Percentiles rank a stretch among this genome's conserved stretches.
phyloP scores from a whole-genome alignment of 2,329 filamentous ascomycete species.

The Fusarium sp. region DNA sequence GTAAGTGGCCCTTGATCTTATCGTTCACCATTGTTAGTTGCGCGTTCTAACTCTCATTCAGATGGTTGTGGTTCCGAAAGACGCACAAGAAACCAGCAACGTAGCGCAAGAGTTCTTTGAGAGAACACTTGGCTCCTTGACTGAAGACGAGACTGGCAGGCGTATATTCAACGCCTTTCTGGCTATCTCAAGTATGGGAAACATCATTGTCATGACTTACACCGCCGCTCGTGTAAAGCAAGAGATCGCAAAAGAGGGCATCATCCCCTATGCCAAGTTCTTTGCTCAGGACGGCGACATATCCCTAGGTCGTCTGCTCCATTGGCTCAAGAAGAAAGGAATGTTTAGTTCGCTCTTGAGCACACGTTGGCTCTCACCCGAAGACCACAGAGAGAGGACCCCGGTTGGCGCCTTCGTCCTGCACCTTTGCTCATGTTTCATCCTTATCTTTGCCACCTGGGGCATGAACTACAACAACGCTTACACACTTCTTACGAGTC shows the following conservation, averaged over 20 bases:
- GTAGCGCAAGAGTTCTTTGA: slow-evolving; percentile 56
- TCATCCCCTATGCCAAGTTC: slow-evolving; percentile 65
- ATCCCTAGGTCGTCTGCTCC: slow-evolving; percentile 53
- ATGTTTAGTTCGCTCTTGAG: slow-evolving; percentile 50
- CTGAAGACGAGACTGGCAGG: slow-evolving; percentile 45
- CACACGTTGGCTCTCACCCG: slow-evolving; percentile 52
- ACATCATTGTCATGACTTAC: slow-evolving; percentile 71
- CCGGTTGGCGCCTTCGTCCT: slow-evolving; percentile 55
- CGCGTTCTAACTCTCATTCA: slow-evolving; percentile 38
- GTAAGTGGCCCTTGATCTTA: slow-evolving; percentile 35
- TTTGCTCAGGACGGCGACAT: slow-evolving; percentile 59
- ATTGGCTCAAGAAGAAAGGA: slow-evolving; percentile 52
- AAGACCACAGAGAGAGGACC: slow-evolving; percentile 55
- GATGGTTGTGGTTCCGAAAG: slow-evolving; percentile 55
- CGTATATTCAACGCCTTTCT: slow-evolving; percentile 65
- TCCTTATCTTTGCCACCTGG: slow-evolving; percentile 56
- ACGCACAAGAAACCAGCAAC: slow-evolving; percentile 23
- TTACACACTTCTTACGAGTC: slow-evolving; percentile 52
- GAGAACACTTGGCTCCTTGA: slow-evolving; percentile 51
- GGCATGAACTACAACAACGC: slow-evolving; percentile 43
- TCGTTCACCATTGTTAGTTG: background rate
- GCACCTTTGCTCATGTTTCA: slow-evolving; percentile 53
- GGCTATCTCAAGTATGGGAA: slow-evolving; percentile 68
- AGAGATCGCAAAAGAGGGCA: slow-evolving; percentile 72
- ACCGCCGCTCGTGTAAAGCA: slow-evolving; percentile 70